Percentiles rank a stretch among this genome's conserved stretches.
Conservation (phyloP, 2,329 filamentous ascomycete genomes). For the Phaeosphaeriaceae sp. region DNA sequence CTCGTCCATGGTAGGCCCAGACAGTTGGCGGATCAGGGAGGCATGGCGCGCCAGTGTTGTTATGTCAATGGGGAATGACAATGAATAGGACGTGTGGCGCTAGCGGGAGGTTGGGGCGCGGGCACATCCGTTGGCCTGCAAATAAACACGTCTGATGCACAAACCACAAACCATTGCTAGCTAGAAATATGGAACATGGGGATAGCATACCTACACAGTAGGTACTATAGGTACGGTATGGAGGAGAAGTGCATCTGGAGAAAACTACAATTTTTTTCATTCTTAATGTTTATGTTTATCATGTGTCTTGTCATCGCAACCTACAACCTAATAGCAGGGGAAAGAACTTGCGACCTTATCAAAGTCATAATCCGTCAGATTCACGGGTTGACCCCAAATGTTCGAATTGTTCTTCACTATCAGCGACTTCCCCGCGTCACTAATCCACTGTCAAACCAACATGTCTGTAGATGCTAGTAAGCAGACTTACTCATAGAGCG, state of each 20-base stretch:
- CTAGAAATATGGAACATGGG: too few species aligned
- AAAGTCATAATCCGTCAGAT: conserved; percentile 25
- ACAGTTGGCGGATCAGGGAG: conserved; percentile 19
- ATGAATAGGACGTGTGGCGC: conserved; percentile 12
- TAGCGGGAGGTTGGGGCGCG: conserved; percentile 17
- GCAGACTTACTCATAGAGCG: conserved; percentile 26
- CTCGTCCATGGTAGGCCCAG: conserved; percentile 37
- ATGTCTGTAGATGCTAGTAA: too few species aligned
- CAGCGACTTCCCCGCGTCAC: too few species aligned
- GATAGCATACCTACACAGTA: too few species aligned
- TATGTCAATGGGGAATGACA: neutral
- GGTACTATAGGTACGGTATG: too few species aligned
- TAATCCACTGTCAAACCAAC: neutral
- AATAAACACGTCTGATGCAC: neutral
- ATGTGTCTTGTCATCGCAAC: too few species aligned
- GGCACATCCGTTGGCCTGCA: neutral
- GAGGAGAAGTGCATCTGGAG: too few species aligned
- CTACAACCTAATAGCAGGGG: conserved; percentile 1
- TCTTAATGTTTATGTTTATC: too few species aligned
- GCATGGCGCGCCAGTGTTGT: conserved; percentile 21
- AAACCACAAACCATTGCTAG: too few species aligned
- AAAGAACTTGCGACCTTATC: conserved; percentile 16
- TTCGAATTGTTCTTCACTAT: conserved; percentile 30
- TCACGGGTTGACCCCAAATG: conserved; percentile 24
- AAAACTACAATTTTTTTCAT: too few species aligned